Evolutionary conservation across 345 rosid genomes (phyloP).

Genomic region (Eucalyptus decipiens): DNA sequence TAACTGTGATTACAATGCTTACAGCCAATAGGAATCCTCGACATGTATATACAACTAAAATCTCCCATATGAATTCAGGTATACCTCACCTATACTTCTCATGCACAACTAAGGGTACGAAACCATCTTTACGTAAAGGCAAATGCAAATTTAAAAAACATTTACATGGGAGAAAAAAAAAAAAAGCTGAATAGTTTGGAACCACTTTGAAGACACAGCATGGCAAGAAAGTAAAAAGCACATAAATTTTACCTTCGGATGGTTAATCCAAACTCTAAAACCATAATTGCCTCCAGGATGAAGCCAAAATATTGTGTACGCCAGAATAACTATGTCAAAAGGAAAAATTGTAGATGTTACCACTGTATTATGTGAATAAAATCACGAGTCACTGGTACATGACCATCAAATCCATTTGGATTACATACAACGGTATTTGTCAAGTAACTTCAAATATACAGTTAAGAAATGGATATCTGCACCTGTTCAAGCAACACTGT

Average conservation of each 20-base stretch:
- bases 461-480: not conserved
- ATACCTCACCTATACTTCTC: not conserved
- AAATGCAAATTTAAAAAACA: not conserved
- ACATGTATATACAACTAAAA: not conserved
- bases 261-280: constrained; percentile 85
- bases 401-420: not conserved
- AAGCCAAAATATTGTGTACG: constrained; percentile 64
- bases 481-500: not conserved
- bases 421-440: not conserved
- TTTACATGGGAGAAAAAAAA: not conserved
- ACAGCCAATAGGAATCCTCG: not conserved
- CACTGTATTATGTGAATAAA: not conserved
- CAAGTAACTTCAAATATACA: not conserved
- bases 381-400: not conserved
- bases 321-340: constrained; percentile 56
- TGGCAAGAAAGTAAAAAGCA: not conserved
- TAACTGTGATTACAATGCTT: not conserved
- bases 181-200: not conserved
- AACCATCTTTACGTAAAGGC: not conserved
- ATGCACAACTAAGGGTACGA: not conserved
- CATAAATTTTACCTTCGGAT: constrained; percentile 48
- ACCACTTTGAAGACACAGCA: not conserved
- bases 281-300: constrained; percentile 79
- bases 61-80: not conserved
- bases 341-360: not conserved